Evolutionary conservation across 164 flowering plant species (phyloP).

Genomic region (Chimonanthus salicifolius): DNA sequence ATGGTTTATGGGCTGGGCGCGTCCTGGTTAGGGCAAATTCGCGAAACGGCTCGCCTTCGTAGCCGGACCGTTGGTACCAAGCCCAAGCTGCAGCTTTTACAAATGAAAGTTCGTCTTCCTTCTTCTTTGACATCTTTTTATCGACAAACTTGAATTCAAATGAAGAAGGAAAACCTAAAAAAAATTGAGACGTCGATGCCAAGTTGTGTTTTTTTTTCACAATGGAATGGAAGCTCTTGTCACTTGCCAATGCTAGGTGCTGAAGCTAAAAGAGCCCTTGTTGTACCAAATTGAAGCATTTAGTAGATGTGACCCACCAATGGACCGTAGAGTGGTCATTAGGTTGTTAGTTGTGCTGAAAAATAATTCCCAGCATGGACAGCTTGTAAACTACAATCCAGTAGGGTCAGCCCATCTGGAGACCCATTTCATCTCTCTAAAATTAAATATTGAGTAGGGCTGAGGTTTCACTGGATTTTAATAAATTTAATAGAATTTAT

Average conservation of each 20-base stretch:
- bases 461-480: too few relatives aligned
- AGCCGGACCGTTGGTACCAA: conserved; percentile 56
- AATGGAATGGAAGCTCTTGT: too few relatives aligned
- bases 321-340: neutral
- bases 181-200: neutral
- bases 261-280: neutral
- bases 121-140: neutral
- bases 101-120: conserved; percentile 23
- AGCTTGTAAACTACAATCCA: too few relatives aligned
- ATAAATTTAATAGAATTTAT: too few relatives aligned
- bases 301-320: neutral
- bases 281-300: neutral
- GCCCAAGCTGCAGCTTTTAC: conserved; percentile 74
- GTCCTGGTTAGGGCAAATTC: conserved; percentile 27
- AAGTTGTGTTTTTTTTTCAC: neutral
- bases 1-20: conserved; percentile 17
- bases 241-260: too few relatives aligned
- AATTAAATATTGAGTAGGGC: too few relatives aligned
- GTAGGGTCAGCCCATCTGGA: too few relatives aligned
- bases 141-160: neutral
- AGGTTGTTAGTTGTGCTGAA: neutral
- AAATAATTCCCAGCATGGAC: too few relatives aligned
- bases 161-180: too few relatives aligned
- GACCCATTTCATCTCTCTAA: too few relatives aligned
- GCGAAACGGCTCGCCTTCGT: conserved; percentile 20